phyloP scores from a whole-genome alignment of 768 basidiomycete species.

The Holtermanniella nyarrowii region DNA sequence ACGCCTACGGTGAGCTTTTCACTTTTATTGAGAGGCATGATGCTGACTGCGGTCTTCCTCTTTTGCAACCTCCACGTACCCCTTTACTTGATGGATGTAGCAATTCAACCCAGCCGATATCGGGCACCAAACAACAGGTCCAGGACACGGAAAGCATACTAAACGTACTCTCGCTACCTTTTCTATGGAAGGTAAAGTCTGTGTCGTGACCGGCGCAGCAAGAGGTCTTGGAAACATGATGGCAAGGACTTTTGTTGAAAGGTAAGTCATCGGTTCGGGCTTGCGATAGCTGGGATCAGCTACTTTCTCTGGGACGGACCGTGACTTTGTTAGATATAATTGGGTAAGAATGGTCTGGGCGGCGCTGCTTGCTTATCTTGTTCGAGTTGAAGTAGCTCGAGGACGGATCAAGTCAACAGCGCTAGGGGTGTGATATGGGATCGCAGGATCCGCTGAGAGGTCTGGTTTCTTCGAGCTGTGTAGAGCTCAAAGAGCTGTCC shows the following conservation, averaged over 20 bases:
- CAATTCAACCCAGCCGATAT: slow-evolving; percentile 13
- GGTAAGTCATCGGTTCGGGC: slow-evolving; percentile 46
- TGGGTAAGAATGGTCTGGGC: neutral
- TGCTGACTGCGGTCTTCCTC: neutral
- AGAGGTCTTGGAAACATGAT: slow-evolving; percentile 84
- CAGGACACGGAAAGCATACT: slow-evolving; percentile 39
- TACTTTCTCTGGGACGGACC: neutral
- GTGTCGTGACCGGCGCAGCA: slow-evolving; percentile 86
- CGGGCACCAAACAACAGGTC: slow-evolving; percentile 35
- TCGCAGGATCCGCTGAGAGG: no score
- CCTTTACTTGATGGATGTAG: no score
- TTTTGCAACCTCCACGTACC: neutral
- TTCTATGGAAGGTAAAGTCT: slow-evolving; percentile 65
- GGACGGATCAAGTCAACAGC: no score
- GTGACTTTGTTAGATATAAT: no score
- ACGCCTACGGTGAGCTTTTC: slow-evolving; percentile 13
- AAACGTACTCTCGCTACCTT: slow-evolving; percentile 57
- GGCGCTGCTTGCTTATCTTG: neutral
- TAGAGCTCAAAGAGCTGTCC: no score
- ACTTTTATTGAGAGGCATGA: neutral
- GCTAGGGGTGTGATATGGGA: no score
- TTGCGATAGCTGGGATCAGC: neutral
- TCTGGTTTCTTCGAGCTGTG: no score
- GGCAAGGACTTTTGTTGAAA: slow-evolving; percentile 77
- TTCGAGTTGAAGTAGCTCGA: no score